A percentile compares a stretch with the other conserved stretches of the same genome.
Conservation (phyloP, 202 grass and related monocot species). For the Hordeum pubiflorum region DNA sequence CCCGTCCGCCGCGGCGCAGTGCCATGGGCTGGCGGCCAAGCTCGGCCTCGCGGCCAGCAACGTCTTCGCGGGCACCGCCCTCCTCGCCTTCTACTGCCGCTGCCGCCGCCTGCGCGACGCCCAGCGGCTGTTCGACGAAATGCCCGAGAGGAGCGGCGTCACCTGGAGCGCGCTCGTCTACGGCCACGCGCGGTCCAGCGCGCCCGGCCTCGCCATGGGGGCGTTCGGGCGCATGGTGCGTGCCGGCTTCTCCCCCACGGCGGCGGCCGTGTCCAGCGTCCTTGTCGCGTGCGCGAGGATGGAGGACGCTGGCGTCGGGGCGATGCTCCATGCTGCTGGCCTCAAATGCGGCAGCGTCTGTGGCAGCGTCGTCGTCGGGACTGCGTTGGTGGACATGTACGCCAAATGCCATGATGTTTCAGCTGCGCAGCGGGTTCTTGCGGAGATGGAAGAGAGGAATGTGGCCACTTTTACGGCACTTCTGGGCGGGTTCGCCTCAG, state of each 20-base stretch:
- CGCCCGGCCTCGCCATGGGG: not conserved
- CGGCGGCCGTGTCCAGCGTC: conserved; percentile 10
- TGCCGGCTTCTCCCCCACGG: not conserved
- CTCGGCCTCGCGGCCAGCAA: conserved; percentile 6
- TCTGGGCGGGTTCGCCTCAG: not conserved
- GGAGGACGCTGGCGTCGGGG: not conserved
- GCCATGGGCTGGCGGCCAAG: conserved; percentile 4
- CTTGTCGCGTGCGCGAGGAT: not conserved
- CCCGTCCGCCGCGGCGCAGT: not conserved
- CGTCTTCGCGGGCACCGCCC: conserved; percentile 21
- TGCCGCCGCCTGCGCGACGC: not conserved
- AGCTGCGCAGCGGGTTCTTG: not conserved
- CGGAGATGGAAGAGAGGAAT: conserved; percentile 28
- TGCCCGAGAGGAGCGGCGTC: not conserved
- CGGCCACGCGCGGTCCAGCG: not conserved
- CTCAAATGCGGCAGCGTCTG: not conserved
- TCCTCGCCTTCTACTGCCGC: conserved; percentile 17
- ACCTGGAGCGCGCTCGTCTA: conserved; percentile 29
- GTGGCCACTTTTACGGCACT: conserved; percentile 30
- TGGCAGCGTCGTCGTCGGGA: not conserved
- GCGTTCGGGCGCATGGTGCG: conserved; percentile 4
- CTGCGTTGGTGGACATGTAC: conserved; percentile 33
- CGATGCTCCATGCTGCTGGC: conserved; percentile 16
- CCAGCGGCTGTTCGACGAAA: conserved; percentile 30
- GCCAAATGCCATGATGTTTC: conserved; percentile 13